Percentiles rank a stretch among this genome's conserved stretches.
Evolutionary conservation across 257 asterid genomes (phyloP).

Genomic region (Anisodus tanguticus): DNA sequence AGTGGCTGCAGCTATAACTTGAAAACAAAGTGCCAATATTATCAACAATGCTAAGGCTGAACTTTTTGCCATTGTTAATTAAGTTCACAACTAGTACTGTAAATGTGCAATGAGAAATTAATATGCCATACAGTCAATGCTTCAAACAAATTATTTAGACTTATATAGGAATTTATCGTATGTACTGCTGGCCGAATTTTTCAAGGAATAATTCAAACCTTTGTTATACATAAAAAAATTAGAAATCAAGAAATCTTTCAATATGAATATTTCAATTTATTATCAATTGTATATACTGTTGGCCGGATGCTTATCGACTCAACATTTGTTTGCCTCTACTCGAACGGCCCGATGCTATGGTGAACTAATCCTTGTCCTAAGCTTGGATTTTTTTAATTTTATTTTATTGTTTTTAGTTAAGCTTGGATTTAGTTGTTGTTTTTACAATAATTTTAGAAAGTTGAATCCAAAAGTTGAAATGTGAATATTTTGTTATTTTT

Average conservation of each 20-base stretch:
- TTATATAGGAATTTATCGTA: neutral
- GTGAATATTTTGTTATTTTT: neutral
- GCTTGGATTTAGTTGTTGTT: neutral
- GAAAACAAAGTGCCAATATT: neutral
- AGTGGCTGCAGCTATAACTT: neutral
- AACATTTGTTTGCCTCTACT: neutral
- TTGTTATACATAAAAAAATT: no score
- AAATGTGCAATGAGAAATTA: neutral
- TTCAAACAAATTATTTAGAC: neutral
- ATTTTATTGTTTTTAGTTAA: no score
- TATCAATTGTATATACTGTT: no score
- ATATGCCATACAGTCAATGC: neutral
- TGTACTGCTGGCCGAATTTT: no score
- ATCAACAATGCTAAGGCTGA: neutral
- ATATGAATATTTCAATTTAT: neutral
- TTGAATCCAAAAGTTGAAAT: neutral
- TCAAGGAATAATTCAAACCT: no score
- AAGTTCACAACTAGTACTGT: neutral
- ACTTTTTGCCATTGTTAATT: neutral
- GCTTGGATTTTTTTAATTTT: no score
- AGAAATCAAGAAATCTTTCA: no score
- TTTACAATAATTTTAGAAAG: neutral
- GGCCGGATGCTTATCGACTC: neutral
- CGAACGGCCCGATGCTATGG: neutral
- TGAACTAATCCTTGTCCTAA: neutral